Conservation (phyloP, 305 asterid species). For the Plantago coronopus region DNA sequence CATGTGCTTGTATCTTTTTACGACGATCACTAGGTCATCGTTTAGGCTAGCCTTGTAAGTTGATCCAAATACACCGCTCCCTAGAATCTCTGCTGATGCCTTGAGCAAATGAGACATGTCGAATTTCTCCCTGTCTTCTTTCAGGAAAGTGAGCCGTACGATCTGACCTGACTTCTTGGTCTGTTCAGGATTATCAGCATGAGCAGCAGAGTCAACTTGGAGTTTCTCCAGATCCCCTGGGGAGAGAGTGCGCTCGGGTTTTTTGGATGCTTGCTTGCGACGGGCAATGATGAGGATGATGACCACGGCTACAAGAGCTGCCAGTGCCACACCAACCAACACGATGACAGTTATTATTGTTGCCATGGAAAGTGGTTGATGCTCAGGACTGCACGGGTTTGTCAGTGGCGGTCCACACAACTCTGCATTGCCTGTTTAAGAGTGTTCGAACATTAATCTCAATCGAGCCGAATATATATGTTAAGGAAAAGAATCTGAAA, state of each 20-base stretch:
- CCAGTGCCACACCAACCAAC: constrained; percentile 35
- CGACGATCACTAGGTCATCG: constrained; percentile 54
- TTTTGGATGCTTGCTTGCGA: constrained; percentile 30
- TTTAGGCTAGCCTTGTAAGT: constrained; percentile 68
- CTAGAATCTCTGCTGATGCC: constrained; percentile 89
- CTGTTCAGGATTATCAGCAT: constrained; percentile 27
- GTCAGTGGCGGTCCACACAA: constrained; percentile 72
- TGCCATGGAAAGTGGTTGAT: constrained; percentile 25
- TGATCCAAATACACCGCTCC: constrained; percentile 72
- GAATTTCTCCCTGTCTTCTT: constrained; percentile 45
- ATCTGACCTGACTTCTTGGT: constrained; percentile 33
- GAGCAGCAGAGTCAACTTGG: background rate
- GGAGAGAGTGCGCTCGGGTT: background rate
- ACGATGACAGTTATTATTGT: constrained; percentile 30
- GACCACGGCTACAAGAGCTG: constrained; percentile 37
- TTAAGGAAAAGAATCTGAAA: background rate
- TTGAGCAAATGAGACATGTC: constrained; percentile 70
- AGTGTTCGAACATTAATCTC: background rate
- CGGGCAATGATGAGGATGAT: constrained; percentile 42
- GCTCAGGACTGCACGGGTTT: constrained; percentile 25
- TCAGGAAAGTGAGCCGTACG: constrained; percentile 62
- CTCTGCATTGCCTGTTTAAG: constrained; percentile 48
- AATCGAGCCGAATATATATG: too few relatives aligned
- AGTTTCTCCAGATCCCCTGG: constrained; percentile 34
- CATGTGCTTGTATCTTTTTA: constrained; percentile 84